Conservation (phyloP, 192 early-diverging fungal species). For the Backusella sp. region DNA sequence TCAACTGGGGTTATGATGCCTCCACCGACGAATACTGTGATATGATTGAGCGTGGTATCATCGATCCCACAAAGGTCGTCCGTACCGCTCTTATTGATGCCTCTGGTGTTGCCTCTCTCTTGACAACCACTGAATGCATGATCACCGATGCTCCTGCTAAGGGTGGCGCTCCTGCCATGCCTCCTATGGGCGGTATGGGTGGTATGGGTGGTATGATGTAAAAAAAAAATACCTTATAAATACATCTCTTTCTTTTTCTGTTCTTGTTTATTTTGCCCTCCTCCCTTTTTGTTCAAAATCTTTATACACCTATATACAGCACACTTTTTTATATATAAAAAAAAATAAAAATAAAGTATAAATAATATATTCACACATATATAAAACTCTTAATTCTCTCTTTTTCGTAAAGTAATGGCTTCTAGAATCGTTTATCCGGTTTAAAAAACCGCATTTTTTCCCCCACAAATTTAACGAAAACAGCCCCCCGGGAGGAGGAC, state of each 20-base stretch:
- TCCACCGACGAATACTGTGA: constrained; percentile 89
- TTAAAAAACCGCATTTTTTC: neutral
- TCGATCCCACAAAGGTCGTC: constrained; percentile 99
- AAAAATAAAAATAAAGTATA: neutral
- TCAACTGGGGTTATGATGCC: constrained; percentile 96
- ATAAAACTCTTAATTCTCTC: neutral
- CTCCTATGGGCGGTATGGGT: constrained; percentile 37
- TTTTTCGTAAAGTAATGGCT: neutral
- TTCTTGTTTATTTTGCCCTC: neutral
- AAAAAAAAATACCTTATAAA: neutral
- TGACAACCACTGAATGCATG: constrained; percentile 98
- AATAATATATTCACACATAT: neutral
- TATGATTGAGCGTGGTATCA: constrained; percentile 96
- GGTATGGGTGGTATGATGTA: constrained; percentile 13
- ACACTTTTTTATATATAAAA: neutral
- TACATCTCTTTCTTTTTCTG: constrained; percentile 8
- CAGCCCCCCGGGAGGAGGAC: neutral
- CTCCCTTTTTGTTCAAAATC: neutral
- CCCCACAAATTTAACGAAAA: neutral
- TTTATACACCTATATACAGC: neutral
- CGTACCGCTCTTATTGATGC: constrained; percentile 98
- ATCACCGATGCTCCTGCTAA: constrained; percentile 89
- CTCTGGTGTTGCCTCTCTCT: constrained; percentile 92
- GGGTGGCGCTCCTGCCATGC: constrained; percentile 55
- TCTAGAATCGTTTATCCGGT: neutral